Percentiles rank a stretch among this genome's conserved stretches.
phyloP scores from a whole-genome alignment of 192 early-diverging fungal genomes.

The Entophlyctis luteolus region DNA sequence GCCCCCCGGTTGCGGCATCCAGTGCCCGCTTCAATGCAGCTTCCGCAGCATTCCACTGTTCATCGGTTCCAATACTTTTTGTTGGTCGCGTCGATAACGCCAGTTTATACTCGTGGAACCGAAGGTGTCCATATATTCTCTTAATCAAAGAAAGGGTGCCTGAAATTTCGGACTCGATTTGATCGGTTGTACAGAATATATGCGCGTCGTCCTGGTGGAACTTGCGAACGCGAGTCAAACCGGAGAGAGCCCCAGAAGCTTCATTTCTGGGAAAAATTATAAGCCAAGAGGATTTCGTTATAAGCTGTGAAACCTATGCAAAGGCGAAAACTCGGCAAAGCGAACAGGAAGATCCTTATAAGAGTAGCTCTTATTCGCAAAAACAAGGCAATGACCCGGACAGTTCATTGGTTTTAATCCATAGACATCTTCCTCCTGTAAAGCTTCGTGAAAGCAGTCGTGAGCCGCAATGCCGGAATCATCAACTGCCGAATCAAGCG shows the following conservation, averaged over 20 bases:
- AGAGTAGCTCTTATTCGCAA: conserved; percentile 71
- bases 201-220: conserved; percentile 98
- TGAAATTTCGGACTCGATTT: conserved; percentile 77
- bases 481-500: conserved; percentile 34
- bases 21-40: conserved; percentile 66
- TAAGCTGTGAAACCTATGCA: conserved; percentile 65
- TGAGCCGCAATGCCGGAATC: too few relatives aligned
- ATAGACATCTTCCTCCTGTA: conserved; percentile 56
- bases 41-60: conserved; percentile 82
- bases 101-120: conserved; percentile 73
- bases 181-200: conserved; percentile 83
- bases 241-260: conserved; percentile 80
- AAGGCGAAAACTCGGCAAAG: conserved; percentile 86
- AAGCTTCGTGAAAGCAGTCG: not conserved
- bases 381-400: conserved; percentile 91
- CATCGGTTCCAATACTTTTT: conserved; percentile 65
- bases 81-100: conserved; percentile 78
- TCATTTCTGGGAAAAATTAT: conserved; percentile 67
- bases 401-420: conserved; percentile 99
- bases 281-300: not conserved
- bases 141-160: conserved; percentile 73
- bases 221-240: conserved; percentile 84
- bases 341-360: conserved; percentile 87
- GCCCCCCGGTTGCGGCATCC: conserved; percentile 45
- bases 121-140: conserved; percentile 72